Base-by-base conservation (phyloP, 192 early-diverging fungal species). In the Gonapodya sp. region DNA sequence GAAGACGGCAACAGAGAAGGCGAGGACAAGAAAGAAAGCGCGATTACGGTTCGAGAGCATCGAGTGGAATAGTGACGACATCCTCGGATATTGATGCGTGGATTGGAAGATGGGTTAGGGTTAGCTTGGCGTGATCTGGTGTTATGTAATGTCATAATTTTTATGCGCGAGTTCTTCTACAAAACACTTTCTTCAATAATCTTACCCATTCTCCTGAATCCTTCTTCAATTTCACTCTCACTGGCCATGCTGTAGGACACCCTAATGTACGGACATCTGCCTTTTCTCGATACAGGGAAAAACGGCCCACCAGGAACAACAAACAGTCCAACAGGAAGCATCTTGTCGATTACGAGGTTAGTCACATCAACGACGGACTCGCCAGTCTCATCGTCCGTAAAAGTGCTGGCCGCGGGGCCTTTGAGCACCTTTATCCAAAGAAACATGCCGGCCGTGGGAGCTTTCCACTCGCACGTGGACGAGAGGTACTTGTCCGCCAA, bases 391-490 rank as follows among this genome's bases (percentile, higher is more conserved):
- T 85, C 86, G 16, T 84, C 84, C 30, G 34, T 33, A 8, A 18
- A 77, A 2, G 18, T 34, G 24, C 46, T 64, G 75, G 8, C 31
- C 75, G 18, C 34, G 30, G 75, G 75, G 31, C 75, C 75, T 8
- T 34, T 18, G 75, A 77, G 18, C 33, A 92, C 80, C 0, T 89
- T 85, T 79, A 95, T 84, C 97, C 97, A 98, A 73, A 96, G 84
- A 85, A 98, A 98, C 95, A 97, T 97, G 36, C 95, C 94, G 24
- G 91, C 89, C 18, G 87, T 80, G 0, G 93, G 93, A 0, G 2
- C 75, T 32, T 83, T 82, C 86, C 87, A 89, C 79, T 87, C 86
- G 8, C 87, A 89, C 35, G 86, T 77, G 0, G 88, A 88, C 36
- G 80, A 81, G 80, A 98, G 83, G 32, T 93, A 88, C 81, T 89